A percentile compares a stretch with the other conserved stretches of the same genome.
These are phyloP conservation scores for Trichoderma endophyticum DNA, from an alignment of 2,329 filamentous ascomycete species.

Conservation along the genomic window DNA sequence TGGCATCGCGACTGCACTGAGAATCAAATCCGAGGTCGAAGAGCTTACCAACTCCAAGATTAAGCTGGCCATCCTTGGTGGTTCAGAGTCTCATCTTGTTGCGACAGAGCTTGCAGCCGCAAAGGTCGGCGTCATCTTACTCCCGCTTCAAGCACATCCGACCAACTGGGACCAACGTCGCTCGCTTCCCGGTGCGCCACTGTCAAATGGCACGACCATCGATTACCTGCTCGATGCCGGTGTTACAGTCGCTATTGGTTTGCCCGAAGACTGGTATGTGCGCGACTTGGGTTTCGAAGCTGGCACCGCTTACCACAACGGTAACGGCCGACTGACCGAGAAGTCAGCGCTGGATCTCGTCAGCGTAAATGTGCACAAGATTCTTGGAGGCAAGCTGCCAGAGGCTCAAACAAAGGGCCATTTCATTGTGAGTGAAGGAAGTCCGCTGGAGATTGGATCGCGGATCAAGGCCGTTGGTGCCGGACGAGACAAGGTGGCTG, in stretches of 20 bases:
- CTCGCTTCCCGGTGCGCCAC: constrained; percentile 59
- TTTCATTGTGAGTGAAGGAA: constrained; percentile 63
- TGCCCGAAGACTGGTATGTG: constrained; percentile 61
- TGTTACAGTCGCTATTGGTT: constrained; percentile 55
- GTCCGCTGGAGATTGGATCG: constrained; percentile 57
- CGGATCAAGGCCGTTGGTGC: constrained; percentile 51
- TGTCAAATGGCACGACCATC: constrained; percentile 62
- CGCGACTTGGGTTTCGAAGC: constrained; percentile 59
- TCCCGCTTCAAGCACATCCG: constrained; percentile 55
- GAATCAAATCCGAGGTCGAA: constrained; percentile 57
- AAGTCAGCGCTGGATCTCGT: constrained; percentile 56
- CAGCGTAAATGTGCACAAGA: constrained; percentile 53
- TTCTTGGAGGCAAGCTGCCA: constrained; percentile 46
- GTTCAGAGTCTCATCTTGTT: constrained; percentile 59
- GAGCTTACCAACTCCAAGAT: constrained; percentile 38
- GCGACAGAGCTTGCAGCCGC: constrained; percentile 56
- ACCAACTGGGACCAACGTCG: constrained; percentile 59
- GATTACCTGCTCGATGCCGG: constrained; percentile 58
- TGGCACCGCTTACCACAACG: constrained; percentile 57
- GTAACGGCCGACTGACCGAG: constrained; percentile 50
- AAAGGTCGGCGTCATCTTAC: constrained; percentile 56
- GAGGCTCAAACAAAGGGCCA: constrained; percentile 36
- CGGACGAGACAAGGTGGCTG: constrained; percentile 31
- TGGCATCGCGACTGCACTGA: constrained; percentile 56
- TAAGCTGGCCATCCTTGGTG: constrained; percentile 58